A percentile compares a stretch with the other conserved stretches of the same genome.
Conservation (phyloP, 768 basidiomycete species). For the Tulasnella sp. region DNA sequence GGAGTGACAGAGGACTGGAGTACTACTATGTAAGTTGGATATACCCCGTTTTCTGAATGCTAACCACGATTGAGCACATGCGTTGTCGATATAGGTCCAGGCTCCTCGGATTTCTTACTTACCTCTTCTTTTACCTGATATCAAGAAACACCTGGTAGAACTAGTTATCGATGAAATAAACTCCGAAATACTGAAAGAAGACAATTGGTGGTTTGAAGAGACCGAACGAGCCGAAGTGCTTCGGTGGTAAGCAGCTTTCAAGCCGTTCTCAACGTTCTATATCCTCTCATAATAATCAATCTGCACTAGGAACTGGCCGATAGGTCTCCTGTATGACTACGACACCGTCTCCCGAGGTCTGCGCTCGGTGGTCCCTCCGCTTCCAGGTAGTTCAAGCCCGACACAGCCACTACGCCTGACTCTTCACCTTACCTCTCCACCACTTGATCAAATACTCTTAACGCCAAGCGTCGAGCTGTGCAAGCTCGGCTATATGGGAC, state of each 20-base stretch:
- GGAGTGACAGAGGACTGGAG: constrained; percentile 79
- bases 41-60: not conserved
- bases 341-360: constrained; percentile 42
- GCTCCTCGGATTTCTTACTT: constrained; percentile 90
- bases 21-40: constrained; percentile 49
- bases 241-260: constrained; percentile 58
- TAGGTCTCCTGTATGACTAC: constrained; percentile 88
- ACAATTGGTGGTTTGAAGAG: constrained; percentile 97
- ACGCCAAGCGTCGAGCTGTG: constrained; percentile 74
- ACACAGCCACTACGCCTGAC: constrained; percentile 61
- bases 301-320: constrained; percentile 85
- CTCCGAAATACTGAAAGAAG: constrained; percentile 63
- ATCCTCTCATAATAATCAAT: no score
- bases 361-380: not conserved
- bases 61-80: not conserved
- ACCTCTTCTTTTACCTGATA: constrained; percentile 79
- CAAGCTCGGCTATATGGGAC: constrained; percentile 91
- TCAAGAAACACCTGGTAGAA: constrained; percentile 79
- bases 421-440: constrained; percentile 79
- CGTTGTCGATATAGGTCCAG: constrained; percentile 26
- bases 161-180: constrained; percentile 84
- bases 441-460: constrained; percentile 72
- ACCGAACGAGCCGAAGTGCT: constrained; percentile 60
- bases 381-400: constrained; percentile 21
- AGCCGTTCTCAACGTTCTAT: no score